Conservation (phyloP, 768 basidiomycete species). For the Suillus occidentalis region DNA sequence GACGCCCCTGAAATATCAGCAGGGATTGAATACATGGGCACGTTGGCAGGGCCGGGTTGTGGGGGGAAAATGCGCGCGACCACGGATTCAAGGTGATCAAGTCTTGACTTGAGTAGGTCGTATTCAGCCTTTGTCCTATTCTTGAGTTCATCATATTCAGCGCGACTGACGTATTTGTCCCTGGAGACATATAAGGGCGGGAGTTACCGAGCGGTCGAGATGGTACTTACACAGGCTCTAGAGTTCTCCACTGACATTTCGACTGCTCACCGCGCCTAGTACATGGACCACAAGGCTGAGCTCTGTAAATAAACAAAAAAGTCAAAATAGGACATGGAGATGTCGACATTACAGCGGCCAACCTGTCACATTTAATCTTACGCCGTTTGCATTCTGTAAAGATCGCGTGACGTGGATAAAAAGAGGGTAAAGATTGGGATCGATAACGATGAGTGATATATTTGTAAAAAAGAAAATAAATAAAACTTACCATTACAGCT, state of each 20-base stretch:
- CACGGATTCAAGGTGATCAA: constrained; percentile 59
- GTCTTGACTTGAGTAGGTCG: constrained; percentile 62
- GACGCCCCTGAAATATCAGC: constrained; percentile 30
- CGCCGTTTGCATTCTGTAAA: constrained; percentile 76
- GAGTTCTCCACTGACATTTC: constrained; percentile 81
- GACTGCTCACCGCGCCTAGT: constrained; percentile 75
- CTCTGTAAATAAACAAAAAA: constrained; percentile 42
- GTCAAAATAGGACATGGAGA: constrained; percentile 21
- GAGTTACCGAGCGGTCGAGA: constrained; percentile 3
- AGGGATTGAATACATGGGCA: constrained; percentile 32
- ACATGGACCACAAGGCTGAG: constrained; percentile 82
- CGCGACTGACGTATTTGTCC: constrained; percentile 78
- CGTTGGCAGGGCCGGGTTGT: constrained; percentile 23
- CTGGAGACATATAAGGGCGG: constrained; percentile 35
- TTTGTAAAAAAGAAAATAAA: constrained; percentile 21
- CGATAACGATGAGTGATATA: constrained; percentile 23
- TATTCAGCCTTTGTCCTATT: constrained; percentile 39
- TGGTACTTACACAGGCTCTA: constrained; percentile 72
- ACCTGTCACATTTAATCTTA: constrained; percentile 88
- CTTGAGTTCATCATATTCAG: constrained; percentile 77
- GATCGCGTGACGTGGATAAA: constrained; percentile 13
- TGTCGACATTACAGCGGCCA: constrained; percentile 20
- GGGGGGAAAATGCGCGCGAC: constrained; percentile 43
- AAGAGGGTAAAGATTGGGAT: constrained; percentile 23
- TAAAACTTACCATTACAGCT: constrained; percentile 74